These are phyloP conservation scores for Oryza australiensis DNA, from an alignment of 176 grass and related monocot species.

Conservation along the genomic window DNA sequence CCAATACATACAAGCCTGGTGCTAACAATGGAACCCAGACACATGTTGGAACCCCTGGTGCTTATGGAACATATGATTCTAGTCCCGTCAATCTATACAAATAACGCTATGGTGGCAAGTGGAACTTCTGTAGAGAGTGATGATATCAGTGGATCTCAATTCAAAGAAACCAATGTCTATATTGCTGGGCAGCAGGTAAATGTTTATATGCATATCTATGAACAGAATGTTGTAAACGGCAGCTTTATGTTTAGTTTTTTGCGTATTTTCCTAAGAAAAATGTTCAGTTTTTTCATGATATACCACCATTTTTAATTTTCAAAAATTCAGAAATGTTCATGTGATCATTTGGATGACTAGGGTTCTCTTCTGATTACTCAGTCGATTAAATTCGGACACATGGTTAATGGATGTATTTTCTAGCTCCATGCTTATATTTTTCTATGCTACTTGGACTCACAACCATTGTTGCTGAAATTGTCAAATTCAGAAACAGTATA, in stretches of 20 bases:
- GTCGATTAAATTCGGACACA: not conserved
- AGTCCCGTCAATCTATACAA: slow-evolving; percentile 59
- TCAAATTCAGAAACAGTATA: not conserved
- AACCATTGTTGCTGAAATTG: not conserved
- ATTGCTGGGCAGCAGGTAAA: slow-evolving; percentile 68
- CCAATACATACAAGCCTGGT: slow-evolving; percentile 70
- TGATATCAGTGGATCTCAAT: slow-evolving; percentile 61
- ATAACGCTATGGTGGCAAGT: slow-evolving; percentile 35
- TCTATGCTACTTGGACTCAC: not conserved
- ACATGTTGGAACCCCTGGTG: slow-evolving; percentile 58
- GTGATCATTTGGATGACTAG: not conserved
- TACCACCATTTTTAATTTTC: not conserved
- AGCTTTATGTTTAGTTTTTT: not conserved
- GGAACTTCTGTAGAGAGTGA: slow-evolving; percentile 65
- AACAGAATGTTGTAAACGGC: not conserved
- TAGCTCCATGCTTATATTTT: not conserved
- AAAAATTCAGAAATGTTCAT: slow-evolving; percentile 11
- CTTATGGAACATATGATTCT: slow-evolving; percentile 67
- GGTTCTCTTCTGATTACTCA: not conserved
- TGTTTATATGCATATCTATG: slow-evolving; percentile 10
- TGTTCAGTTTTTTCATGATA: not conserved
- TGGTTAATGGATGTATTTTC: not conserved
- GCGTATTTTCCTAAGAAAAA: no score
- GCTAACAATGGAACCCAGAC: slow-evolving; percentile 62
- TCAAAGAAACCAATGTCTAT: slow-evolving; percentile 89